These are phyloP conservation scores for Prunus armeniaca DNA, from an alignment of 306 rosid species.

Conservation along the genomic window DNA sequence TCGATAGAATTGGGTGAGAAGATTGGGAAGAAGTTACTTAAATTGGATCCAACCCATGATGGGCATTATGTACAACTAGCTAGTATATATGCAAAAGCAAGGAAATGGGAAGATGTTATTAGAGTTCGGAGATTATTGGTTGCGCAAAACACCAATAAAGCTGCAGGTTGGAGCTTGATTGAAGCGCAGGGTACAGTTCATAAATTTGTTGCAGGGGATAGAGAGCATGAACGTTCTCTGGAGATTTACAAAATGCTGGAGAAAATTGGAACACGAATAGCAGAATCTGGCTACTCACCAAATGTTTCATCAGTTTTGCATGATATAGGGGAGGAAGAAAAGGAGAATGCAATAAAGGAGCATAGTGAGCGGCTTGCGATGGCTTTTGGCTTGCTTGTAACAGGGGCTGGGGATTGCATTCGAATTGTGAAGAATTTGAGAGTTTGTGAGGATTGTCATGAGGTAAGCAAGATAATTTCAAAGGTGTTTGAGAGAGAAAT, in stretches of 20 bases:
- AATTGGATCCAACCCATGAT: conserved; percentile 66
- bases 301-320: conserved; percentile 40
- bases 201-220: conserved; percentile 70
- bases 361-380: conserved; percentile 50
- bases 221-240: conserved; percentile 44
- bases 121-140: conserved; percentile 62
- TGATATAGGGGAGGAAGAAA: conserved; percentile 51
- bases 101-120: conserved; percentile 79
- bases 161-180: conserved; percentile 82
- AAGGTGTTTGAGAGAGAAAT: conserved; percentile 46
- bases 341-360: conserved; percentile 37
- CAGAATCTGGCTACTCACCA: conserved; percentile 49
- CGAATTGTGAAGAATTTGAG: conserved; percentile 48
- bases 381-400: conserved; percentile 43
- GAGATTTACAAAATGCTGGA: conserved; percentile 64
- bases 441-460: conserved; percentile 51
- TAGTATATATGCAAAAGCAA: conserved; percentile 63
- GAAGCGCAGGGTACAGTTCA: conserved; percentile 69
- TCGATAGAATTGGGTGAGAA: conserved; percentile 58
- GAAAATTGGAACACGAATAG: conserved; percentile 37
- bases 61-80: conserved; percentile 84
- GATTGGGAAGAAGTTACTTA: conserved; percentile 64
- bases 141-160: conserved; percentile 42
- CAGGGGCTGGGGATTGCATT: conserved; percentile 42
- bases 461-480: conserved; percentile 48